phyloP scores from a whole-genome alignment of 805 yeast species.

The Priceomyces haplophilus region DNA sequence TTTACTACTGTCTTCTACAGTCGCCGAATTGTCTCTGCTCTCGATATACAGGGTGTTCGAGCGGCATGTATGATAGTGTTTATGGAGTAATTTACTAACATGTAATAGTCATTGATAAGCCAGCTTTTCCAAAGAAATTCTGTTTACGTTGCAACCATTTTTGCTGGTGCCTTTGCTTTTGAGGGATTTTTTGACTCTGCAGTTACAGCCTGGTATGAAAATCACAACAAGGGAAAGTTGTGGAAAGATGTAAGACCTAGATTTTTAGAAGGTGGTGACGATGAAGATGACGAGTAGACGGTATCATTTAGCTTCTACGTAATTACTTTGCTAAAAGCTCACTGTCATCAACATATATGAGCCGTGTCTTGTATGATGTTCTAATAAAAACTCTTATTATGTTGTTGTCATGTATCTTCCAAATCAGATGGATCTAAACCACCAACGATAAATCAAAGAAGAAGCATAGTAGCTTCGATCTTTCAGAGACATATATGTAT shows the following conservation, averaged over 20 bases:
- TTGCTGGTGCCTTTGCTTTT: conserved; percentile 82
- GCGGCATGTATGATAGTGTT: too few relatives aligned
- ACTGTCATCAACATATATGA: not conserved
- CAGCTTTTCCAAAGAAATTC: conserved; percentile 81
- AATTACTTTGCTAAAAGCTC: not conserved
- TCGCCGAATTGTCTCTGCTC: too few relatives aligned
- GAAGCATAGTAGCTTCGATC: not conserved
- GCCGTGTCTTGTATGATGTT: not conserved
- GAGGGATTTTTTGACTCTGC: conserved; percentile 71
- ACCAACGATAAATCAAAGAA: not conserved
- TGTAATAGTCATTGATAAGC: conserved; percentile 8
- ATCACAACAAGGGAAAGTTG: conserved; percentile 79
- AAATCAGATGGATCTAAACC: too few relatives aligned
- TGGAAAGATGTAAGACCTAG: conserved; percentile 75
- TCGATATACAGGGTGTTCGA: too few relatives aligned
- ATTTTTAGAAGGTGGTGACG: conserved; percentile 54
- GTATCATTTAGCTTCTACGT: not conserved
- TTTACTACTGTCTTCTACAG: too few relatives aligned
- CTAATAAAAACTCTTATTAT: not conserved
- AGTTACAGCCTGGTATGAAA: conserved; percentile 67
- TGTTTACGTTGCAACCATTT: conserved; percentile 75
- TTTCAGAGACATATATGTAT: not conserved
- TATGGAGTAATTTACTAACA: conserved; percentile 7
- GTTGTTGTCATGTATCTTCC: not conserved
- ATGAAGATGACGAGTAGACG: conserved; percentile 50